Evolutionary conservation across 768 basidiomycete genomes (phyloP).

Genomic region (Porpolomopsis calyptriformis): DNA sequence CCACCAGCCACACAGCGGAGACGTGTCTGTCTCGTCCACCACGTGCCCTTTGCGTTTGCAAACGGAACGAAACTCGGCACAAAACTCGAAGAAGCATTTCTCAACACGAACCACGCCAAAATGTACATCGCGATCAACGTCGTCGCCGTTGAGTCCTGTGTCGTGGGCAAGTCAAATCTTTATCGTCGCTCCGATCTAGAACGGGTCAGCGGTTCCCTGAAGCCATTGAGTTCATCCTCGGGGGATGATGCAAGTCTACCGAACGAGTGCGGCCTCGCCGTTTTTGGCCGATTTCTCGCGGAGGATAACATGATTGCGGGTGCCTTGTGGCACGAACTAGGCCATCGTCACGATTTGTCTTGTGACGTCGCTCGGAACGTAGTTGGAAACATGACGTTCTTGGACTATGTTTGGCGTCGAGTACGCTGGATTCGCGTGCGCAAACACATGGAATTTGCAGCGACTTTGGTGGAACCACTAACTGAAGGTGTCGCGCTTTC

Average conservation of each 20-base stretch:
- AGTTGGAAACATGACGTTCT: constrained; percentile 78
- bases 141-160: constrained; percentile 83
- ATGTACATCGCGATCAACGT: constrained; percentile 96
- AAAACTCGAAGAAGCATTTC: constrained; percentile 81
- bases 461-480: constrained; percentile 85
- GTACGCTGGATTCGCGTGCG: constrained; percentile 96
- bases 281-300: constrained; percentile 82
- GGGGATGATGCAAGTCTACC: constrained; percentile 13
- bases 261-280: constrained; percentile 49
- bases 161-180: constrained; percentile 92
- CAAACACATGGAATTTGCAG: constrained; percentile 82
- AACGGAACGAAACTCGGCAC: constrained; percentile 67
- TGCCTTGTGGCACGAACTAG: constrained; percentile 89
- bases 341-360: constrained; percentile 78
- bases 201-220: constrained; percentile 55
- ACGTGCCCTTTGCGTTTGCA: constrained; percentile 82
- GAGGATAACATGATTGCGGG: constrained; percentile 98
- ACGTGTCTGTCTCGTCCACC: constrained; percentile 82
- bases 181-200: constrained; percentile 87
- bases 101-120: constrained; percentile 96
- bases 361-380: constrained; percentile 84
- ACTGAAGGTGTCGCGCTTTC: constrained; percentile 78
- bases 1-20: constrained; percentile 27
- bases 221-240: constrained; percentile 25
- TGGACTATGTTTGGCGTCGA: constrained; percentile 79